These are phyloP conservation scores for Cladosporium sp. DNA, from an alignment of 2,329 filamentous ascomycete genomes.

Conservation along the genomic window DNA sequence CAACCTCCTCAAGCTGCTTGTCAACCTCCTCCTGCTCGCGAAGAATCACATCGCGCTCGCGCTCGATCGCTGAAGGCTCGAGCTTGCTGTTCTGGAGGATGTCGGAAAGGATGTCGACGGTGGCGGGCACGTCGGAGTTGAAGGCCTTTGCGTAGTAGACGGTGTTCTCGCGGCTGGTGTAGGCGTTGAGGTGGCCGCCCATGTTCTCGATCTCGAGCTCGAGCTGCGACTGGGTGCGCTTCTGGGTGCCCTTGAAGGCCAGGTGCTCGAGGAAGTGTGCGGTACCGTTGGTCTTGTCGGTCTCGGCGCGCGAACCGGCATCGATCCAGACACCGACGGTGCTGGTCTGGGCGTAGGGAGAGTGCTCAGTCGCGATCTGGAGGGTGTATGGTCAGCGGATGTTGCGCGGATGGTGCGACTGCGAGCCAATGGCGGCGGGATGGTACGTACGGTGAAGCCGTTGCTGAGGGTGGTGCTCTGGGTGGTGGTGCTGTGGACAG, in stretches of 20 bases:
- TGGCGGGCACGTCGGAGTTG: conserved; percentile 94
- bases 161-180: conserved; percentile 99
- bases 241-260: conserved; percentile 98
- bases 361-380: conserved; percentile 96
- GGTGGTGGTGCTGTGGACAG: conserved; percentile 77
- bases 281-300: conserved; percentile 96
- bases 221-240: conserved; percentile 92
- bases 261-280: conserved; percentile 99
- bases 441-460: conserved; percentile 78
- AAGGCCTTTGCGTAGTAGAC: conserved; percentile 99
- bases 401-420: neutral
- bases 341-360: conserved; percentile 95
- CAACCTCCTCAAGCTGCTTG: conserved; percentile 99
- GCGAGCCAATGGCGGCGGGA: conserved; percentile 18
- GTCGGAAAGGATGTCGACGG: conserved; percentile 97
- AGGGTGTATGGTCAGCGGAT: conserved; percentile 22
- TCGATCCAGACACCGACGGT: conserved; percentile 99
- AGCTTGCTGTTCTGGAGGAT: conserved; percentile 99
- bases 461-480: conserved; percentile 96
- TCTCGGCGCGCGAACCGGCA: conserved; percentile 96
- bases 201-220: conserved; percentile 99
- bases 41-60: conserved; percentile 97
- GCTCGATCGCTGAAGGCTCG: conserved; percentile 87
- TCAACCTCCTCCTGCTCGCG: conserved; percentile 99
- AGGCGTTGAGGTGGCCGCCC: conserved; percentile 98